Percentiles rank a stretch among this genome's conserved stretches.
phyloP scores from a whole-genome alignment of 768 basidiomycete genomes.

The Podaxis carcinomalis region DNA sequence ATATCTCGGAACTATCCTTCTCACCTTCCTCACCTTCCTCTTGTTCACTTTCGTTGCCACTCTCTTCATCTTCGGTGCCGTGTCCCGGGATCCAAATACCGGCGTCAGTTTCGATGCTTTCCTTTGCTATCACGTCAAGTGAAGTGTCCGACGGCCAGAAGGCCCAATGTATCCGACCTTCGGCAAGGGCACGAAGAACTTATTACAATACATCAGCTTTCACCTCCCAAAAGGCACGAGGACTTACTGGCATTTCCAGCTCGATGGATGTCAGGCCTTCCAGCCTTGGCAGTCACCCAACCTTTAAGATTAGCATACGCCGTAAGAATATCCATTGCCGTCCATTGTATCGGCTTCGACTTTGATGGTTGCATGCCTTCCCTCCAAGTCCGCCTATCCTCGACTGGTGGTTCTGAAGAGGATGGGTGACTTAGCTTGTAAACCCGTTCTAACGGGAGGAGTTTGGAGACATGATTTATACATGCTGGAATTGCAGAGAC shows the following conservation, averaged over 20 bases:
- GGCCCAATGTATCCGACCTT: conserved; percentile 78
- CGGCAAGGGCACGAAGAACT: conserved; percentile 84
- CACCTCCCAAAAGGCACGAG: background rate
- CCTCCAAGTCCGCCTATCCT: conserved; percentile 81
- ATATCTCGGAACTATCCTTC: conserved; percentile 13
- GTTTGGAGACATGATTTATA: conserved; percentile 60
- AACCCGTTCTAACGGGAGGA: conserved; percentile 76
- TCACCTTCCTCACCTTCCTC: conserved; percentile 23
- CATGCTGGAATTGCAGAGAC: conserved; percentile 84
- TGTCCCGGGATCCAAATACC: conserved; percentile 58
- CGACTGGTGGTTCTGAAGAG: conserved; percentile 25
- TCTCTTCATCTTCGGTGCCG: conserved; percentile 20
- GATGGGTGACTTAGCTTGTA: conserved; percentile 55
- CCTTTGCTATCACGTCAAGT: conserved; percentile 20
- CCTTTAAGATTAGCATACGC: conserved; percentile 75
- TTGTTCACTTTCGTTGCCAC: conserved; percentile 20
- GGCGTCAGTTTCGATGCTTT: conserved; percentile 24
- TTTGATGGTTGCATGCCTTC: conserved; percentile 33
- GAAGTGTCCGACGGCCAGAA: conserved; percentile 70
- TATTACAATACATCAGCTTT: background rate
- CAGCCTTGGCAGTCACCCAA: conserved; percentile 89
- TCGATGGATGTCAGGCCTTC: conserved; percentile 81
- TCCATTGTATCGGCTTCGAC: conserved; percentile 49
- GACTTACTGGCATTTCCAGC: conserved; percentile 85
- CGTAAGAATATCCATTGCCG: conserved; percentile 79